Conservation (phyloP, 805 yeast genomes). For the Cyberlindnera americana region DNA sequence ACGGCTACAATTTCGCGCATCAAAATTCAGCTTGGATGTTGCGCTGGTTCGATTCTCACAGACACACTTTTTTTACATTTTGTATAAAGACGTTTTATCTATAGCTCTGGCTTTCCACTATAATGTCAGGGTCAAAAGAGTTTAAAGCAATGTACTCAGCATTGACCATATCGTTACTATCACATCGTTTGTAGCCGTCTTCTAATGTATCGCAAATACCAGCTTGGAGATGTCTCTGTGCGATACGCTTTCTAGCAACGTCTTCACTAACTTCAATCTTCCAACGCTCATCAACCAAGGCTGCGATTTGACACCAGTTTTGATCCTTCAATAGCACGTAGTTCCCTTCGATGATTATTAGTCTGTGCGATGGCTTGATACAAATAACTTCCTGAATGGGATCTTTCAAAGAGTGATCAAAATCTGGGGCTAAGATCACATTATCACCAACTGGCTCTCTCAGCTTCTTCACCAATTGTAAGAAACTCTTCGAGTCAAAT, state of each 20-base stretch:
- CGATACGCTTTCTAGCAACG: slow-evolving; percentile 8
- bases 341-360: slow-evolving; percentile 20
- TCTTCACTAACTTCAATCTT: slow-evolving; percentile 8
- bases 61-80: no score
- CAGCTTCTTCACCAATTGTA: slow-evolving; percentile 8
- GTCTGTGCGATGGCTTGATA: slow-evolving; percentile 13
- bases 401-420: slow-evolving; percentile 19
- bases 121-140: slow-evolving; percentile 10
- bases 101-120: not conserved
- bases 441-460: slow-evolving; percentile 9
- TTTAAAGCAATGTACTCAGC: slow-evolving; percentile 9
- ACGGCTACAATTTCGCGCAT: not conserved
- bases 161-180: slow-evolving; percentile 11
- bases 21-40: no score
- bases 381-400: slow-evolving; percentile 12
- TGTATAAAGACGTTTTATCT: no score
- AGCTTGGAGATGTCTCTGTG: slow-evolving; percentile 10
- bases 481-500: slow-evolving; percentile 46
- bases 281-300: slow-evolving; percentile 14
- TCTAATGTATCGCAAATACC: slow-evolving; percentile 5
- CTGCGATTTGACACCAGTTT: slow-evolving; percentile 15
- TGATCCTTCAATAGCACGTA: slow-evolving; percentile 18
- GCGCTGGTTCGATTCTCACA: not conserved
- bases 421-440: slow-evolving; percentile 15
- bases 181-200: slow-evolving; percentile 10